Evolutionary conservation across 225 moss, liverwort and hornwort genomes (phyloP).

Genomic region (Pseudoscleropodium purum): DNA sequence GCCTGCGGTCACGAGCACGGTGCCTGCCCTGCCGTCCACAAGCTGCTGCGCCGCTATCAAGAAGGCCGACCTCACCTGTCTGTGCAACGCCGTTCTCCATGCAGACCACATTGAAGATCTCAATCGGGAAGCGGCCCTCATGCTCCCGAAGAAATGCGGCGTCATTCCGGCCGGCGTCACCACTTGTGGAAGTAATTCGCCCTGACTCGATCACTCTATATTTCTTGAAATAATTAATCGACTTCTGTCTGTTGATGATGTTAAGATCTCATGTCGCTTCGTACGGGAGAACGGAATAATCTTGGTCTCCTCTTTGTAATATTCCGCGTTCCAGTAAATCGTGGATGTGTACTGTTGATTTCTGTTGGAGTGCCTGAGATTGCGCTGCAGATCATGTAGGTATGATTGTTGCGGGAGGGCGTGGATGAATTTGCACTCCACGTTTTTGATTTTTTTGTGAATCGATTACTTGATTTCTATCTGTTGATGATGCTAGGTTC

Average conservation of each 20-base stretch:
- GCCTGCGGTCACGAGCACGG: neutral
- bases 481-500: neutral
- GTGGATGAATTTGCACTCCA: neutral
- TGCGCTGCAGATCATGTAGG: neutral
- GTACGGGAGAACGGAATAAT: neutral
- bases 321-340: neutral
- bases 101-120: neutral
- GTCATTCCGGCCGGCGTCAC: neutral
- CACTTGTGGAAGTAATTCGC: neutral
- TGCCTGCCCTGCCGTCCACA: neutral
- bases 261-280: neutral
- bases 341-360: neutral
- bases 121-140: constrained; percentile 9
- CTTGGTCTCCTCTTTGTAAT: neutral
- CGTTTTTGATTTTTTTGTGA: too few species aligned
- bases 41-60: neutral
- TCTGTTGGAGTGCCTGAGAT: neutral
- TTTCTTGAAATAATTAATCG: neutral
- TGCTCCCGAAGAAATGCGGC: constrained; percentile 22
- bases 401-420: neutral
- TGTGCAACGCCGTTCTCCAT: neutral
- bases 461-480: too few species aligned
- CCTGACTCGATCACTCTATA: neutral
- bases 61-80: neutral
- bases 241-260: neutral